Evolutionary conservation across 345 rosid genomes (phyloP).

Genomic region (Gossypium sturtianum): DNA sequence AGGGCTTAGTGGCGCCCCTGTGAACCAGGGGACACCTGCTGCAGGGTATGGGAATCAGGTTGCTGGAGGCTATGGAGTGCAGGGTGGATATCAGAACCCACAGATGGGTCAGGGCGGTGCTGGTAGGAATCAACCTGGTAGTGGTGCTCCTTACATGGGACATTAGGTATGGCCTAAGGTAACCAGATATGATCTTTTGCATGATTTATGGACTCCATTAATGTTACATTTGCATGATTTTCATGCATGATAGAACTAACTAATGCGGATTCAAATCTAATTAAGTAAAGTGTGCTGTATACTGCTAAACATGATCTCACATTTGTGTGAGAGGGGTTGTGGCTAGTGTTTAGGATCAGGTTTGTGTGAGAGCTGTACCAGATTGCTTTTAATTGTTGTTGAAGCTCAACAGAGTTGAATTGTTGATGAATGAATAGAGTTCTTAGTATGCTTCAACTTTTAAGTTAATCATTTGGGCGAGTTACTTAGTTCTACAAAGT

Average conservation of each 20-base stretch:
- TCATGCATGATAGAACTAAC: not conserved
- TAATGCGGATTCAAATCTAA: not conserved
- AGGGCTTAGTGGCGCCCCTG: constrained; percentile 42
- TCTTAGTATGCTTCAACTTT: not conserved
- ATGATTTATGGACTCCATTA: not conserved
- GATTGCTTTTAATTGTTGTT: not conserved
- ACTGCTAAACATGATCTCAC: not conserved
- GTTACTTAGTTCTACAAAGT: not conserved
- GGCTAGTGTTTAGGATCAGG: not conserved
- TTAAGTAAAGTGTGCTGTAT: not conserved
- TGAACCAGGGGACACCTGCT: constrained; percentile 42
- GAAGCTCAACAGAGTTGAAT: not conserved
- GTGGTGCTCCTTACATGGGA: constrained; percentile 60
- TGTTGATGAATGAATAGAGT: not conserved
- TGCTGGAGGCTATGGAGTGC: constrained; percentile 52
- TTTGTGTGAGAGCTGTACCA: not conserved
- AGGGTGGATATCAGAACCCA: constrained; percentile 60
- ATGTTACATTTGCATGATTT: not conserved
- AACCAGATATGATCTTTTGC: not conserved
- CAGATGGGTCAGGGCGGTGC: constrained; percentile 63
- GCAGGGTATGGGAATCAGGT: constrained; percentile 53
- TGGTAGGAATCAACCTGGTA: constrained; percentile 70
- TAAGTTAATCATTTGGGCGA: not conserved
- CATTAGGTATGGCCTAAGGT: constrained; percentile 49
- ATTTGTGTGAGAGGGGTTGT: too few relatives aligned